These are phyloP conservation scores for Glycine soja DNA, from an alignment of 306 rosid species.

Conservation along the genomic window DNA sequence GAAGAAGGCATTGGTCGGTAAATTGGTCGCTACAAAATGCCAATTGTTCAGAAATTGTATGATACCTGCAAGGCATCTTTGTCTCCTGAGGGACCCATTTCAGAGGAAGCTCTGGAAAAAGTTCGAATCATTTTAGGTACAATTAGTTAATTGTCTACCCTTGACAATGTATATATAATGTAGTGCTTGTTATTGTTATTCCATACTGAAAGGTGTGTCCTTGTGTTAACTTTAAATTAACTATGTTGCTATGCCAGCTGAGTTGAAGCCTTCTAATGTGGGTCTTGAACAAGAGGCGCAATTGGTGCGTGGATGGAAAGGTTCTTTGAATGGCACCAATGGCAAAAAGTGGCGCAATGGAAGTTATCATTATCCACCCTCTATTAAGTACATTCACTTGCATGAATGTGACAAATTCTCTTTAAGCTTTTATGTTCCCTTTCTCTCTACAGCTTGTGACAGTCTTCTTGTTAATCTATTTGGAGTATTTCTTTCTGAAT, in stretches of 20 bases:
- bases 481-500: constrained; percentile 32
- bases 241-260: constrained; percentile 46
- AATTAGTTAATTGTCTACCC: not conserved
- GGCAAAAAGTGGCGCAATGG: constrained; percentile 46
- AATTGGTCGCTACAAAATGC: constrained; percentile 39
- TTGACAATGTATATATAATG: constrained; percentile 21
- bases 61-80: constrained; percentile 54
- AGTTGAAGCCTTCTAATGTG: constrained; percentile 55
- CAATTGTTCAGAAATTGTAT: constrained; percentile 54
- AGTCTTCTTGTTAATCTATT: constrained; percentile 24
- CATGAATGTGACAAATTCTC: constrained; percentile 60
- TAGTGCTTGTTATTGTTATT: constrained; percentile 33
- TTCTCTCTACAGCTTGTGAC: not conserved
- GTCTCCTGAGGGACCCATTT: constrained; percentile 51
- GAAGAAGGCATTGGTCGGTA: too few species aligned
- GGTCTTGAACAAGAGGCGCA: constrained; percentile 57
- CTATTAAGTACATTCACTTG: constrained; percentile 56
- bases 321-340: constrained; percentile 45
- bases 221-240: constrained; percentile 37
- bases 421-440: constrained; percentile 39
- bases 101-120: constrained; percentile 52
- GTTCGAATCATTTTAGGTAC: constrained; percentile 51
- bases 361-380: constrained; percentile 41
- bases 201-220: constrained; percentile 5
- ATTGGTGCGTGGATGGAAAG: constrained; percentile 43